phyloP scores from a whole-genome alignment of 2,329 filamentous ascomycete genomes.

The Huntiella omanensis region DNA sequence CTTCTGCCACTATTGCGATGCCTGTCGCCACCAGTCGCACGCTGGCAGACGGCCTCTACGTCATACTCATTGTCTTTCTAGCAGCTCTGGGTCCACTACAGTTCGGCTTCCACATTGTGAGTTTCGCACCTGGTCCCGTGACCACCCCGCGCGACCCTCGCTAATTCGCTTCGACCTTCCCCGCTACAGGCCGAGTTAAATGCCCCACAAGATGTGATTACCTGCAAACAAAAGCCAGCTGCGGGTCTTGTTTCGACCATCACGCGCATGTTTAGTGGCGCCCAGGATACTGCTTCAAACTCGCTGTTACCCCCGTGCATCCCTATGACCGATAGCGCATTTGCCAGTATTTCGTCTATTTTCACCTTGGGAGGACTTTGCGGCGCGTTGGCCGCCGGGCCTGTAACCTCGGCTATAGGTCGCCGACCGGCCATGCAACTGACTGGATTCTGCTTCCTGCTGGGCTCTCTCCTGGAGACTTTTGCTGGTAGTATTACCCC shows the following conservation, averaged over 20 bases:
- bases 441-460: conserved; percentile 57
- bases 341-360: conserved; percentile 73
- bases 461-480: conserved; percentile 61
- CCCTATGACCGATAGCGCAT: conserved; percentile 63
- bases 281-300: conserved; percentile 1
- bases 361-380: conserved; percentile 79
- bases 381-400: conserved; percentile 64
- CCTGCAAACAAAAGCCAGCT: conserved; percentile 43
- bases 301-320: conserved; percentile 53
- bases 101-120: conserved; percentile 83
- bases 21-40: too few species aligned
- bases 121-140: conserved; percentile 12
- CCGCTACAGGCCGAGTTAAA: conserved; percentile 66
- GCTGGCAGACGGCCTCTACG: conserved; percentile 31
- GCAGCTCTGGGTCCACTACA: conserved; percentile 76
- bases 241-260: conserved; percentile 19
- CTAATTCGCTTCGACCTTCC: not conserved
- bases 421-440: conserved; percentile 56
- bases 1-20: too few species aligned
- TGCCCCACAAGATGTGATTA: conserved; percentile 83
- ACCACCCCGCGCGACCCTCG: not conserved
- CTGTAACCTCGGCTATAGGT: conserved; percentile 58
- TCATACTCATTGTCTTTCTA: conserved; percentile 56
- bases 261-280: conserved; percentile 16
- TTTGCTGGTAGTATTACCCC: conserved; percentile 46